Conservation (phyloP, 208 protist species). For the Acanthamoeba lenticulata region DNA sequence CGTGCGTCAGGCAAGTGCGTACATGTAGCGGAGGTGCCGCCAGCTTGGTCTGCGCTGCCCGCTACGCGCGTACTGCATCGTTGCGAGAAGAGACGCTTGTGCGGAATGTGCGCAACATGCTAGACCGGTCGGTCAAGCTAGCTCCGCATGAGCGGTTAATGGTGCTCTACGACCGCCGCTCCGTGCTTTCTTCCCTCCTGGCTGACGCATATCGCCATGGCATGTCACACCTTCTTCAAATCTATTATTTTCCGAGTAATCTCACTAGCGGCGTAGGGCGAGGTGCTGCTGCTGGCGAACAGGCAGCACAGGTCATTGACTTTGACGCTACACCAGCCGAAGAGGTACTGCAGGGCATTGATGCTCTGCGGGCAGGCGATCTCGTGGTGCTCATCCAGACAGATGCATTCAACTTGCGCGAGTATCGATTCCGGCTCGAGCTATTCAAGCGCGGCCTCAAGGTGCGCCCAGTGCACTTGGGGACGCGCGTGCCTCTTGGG, state of each 20-base stretch:
- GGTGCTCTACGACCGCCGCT: background rate
- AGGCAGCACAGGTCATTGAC: background rate
- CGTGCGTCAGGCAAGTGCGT: no score
- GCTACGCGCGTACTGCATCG: no score
- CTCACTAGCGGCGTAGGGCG: background rate
- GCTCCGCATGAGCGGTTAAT: background rate
- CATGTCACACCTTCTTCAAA: background rate
- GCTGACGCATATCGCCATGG: background rate
- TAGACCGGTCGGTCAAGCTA: background rate
- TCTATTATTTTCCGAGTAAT: background rate
- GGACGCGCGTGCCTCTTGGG: background rate
- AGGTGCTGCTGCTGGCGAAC: background rate
- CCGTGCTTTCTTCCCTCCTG: background rate
- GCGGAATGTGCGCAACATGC: background rate
- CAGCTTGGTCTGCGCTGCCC: no score
- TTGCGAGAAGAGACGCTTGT: background rate
- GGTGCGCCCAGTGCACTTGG: background rate
- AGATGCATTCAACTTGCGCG: slow-evolving; percentile 46
- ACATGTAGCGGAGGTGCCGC: no score
- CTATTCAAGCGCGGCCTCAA: slow-evolving; percentile 31
- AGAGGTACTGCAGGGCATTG: background rate
- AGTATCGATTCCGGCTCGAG: slow-evolving; percentile 52
- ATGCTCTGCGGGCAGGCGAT: background rate
- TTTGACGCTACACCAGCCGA: background rate
- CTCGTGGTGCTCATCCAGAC: slow-evolving; percentile 49